phyloP scores from a whole-genome alignment of 164 flowering plant species.

The Annona squamosa region DNA sequence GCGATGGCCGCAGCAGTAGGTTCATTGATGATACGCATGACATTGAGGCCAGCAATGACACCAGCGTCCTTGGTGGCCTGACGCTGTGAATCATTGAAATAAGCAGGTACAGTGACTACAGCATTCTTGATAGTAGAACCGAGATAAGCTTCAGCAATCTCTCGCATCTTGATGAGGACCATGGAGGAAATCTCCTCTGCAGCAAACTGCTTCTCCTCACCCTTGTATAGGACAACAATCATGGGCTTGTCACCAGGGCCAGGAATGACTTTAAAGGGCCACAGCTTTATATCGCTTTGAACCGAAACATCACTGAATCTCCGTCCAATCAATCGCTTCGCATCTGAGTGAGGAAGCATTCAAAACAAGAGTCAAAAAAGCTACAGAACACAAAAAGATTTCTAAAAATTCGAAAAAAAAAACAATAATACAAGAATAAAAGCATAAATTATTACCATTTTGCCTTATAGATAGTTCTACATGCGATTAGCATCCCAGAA shows the following conservation, averaged over 20 bases:
- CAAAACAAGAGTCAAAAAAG: neutral
- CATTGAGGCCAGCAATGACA: constrained; percentile 12
- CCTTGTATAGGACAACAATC: constrained; percentile 31
- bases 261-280: constrained; percentile 41
- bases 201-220: constrained; percentile 31
- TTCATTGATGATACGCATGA: constrained; percentile 9
- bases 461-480: too few species aligned
- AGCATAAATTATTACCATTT: neutral
- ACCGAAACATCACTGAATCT: constrained; percentile 36
- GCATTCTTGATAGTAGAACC: constrained; percentile 14
- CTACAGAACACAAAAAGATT: neutral
- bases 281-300: constrained; percentile 32
- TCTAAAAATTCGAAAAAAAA: neutral
- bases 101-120: constrained; percentile 13
- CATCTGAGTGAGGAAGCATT: constrained; percentile 20
- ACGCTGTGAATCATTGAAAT: constrained; percentile 10
- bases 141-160: constrained; percentile 15
- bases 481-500: too few species aligned
- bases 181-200: constrained; percentile 37
- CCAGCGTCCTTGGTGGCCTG: constrained; percentile 15
- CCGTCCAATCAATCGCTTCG: constrained; percentile 42
- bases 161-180: constrained; percentile 12
- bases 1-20: constrained; percentile 9
- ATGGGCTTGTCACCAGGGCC: constrained; percentile 36
- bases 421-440: neutral